These are phyloP conservation scores for Diaporthe caulivora DNA, from an alignment of 2,329 filamentous ascomycete species.

Conservation along the genomic window DNA sequence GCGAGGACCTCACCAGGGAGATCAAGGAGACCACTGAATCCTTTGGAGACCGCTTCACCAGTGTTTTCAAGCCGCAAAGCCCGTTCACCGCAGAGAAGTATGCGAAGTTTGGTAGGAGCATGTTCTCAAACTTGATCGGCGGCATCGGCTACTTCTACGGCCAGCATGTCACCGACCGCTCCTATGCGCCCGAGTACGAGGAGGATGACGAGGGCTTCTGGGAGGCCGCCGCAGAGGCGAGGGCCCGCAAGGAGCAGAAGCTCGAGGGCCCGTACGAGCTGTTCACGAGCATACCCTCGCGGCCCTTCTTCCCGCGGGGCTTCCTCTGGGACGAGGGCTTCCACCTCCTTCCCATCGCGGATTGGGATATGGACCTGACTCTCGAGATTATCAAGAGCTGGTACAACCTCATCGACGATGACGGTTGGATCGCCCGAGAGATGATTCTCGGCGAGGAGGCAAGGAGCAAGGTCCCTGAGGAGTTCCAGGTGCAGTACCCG, in stretches of 20 bases:
- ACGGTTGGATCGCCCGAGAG: conserved; percentile 97
- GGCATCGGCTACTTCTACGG: conserved; percentile 97
- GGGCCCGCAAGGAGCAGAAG: conserved; percentile 74
- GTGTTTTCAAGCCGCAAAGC: conserved; percentile 77
- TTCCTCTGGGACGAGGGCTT: conserved; percentile 99
- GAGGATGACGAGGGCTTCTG: conserved; percentile 97
- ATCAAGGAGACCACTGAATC: conserved; percentile 74
- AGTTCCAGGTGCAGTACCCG: conserved; percentile 96
- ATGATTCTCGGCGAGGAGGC: conserved; percentile 94
- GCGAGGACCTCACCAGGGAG: conserved; percentile 76
- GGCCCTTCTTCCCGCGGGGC: conserved; percentile 95
- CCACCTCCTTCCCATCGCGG: conserved; percentile 88
- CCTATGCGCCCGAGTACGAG: conserved; percentile 91
- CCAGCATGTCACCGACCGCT: conserved; percentile 88
- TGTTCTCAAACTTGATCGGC: conserved; percentile 94
- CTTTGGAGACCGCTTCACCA: conserved; percentile 81
- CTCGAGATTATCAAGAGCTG: conserved; percentile 92
- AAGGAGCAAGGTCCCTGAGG: conserved; percentile 90
- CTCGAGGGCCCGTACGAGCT: conserved; percentile 88
- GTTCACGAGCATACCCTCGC: conserved; percentile 90
- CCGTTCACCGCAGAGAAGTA: conserved; percentile 84
- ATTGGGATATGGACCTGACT: conserved; percentile 93
- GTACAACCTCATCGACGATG: conserved; percentile 95
- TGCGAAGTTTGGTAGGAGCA: conserved; percentile 83
- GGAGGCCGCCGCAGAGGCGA: conserved; percentile 88